phyloP scores from a whole-genome alignment of 1,284 basidiomycete genomes.

The Cutaneotrichosporon spelunceum region DNA sequence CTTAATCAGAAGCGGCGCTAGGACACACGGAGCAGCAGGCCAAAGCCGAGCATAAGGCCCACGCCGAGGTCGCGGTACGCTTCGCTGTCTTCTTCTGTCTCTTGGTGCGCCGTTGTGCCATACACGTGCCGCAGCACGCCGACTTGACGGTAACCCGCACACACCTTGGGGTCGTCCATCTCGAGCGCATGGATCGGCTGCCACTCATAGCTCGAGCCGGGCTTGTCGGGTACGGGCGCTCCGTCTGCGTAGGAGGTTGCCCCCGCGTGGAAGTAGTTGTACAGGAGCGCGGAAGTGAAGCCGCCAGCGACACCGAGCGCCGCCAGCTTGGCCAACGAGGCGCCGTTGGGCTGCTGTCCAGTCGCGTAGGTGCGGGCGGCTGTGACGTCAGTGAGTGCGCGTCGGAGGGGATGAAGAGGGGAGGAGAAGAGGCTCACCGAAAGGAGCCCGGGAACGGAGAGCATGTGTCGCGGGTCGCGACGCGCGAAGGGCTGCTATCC shows the following conservation, averaged over 20 bases:
- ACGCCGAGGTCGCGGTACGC: constrained; percentile 10
- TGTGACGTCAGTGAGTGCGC: constrained; percentile 3
- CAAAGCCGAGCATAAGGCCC: constrained; percentile 14
- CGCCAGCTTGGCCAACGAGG: constrained; percentile 9
- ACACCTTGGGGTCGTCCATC: constrained; percentile 47
- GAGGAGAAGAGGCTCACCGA: constrained; percentile 1
- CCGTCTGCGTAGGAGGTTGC: constrained; percentile 27
- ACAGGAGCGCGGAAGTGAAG: constrained; percentile 13
- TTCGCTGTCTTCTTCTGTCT: neutral
- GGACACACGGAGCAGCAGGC: constrained; percentile 21
- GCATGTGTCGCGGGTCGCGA: constrained; percentile 12
- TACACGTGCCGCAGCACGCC: constrained; percentile 5
- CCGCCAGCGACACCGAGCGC: constrained; percentile 15
- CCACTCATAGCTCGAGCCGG: constrained; percentile 38
- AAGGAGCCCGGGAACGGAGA: constrained; percentile 11
- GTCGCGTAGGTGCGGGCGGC: constrained; percentile 13
- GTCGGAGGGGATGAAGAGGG: neutral
- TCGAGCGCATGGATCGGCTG: constrained; percentile 42
- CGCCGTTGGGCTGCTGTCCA: neutral
- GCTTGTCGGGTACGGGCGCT: constrained; percentile 31
- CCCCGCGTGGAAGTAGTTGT: constrained; percentile 9
- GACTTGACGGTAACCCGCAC: constrained; percentile 19
- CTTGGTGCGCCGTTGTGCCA: neutral
- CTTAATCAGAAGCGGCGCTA: neutral
- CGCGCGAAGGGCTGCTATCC: constrained; percentile 13